Percentiles rank a stretch among this genome's conserved stretches.
Evolutionary conservation across 192 early-diverging fungal species (phyloP).

Genomic region (Phycomyces blakesleeanus): DNA sequence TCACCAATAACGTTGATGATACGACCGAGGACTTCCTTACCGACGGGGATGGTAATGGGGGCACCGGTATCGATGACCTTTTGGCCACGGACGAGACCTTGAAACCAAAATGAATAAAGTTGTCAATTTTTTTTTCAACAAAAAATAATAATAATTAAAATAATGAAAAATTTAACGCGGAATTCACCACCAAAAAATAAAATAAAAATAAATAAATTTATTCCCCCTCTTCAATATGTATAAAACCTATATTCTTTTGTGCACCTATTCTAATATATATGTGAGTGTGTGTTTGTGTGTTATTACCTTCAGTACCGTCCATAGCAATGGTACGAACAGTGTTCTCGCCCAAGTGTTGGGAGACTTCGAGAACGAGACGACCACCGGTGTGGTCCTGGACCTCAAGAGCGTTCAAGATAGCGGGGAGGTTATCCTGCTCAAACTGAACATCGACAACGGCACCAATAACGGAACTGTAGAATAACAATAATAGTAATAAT

Average conservation of each 20-base stretch:
- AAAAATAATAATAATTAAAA: too few species aligned
- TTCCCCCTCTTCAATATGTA: too few species aligned
- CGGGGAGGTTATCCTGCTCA: slow-evolving; percentile 82
- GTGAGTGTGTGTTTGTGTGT: too few species aligned
- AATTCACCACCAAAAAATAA: too few species aligned
- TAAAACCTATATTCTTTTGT: too few species aligned
- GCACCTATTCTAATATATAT: too few species aligned
- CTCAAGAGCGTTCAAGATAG: slow-evolving; percentile 97
- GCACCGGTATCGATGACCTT: slow-evolving; percentile 88
- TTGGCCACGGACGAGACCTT: slow-evolving; percentile 91
- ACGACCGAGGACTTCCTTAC: slow-evolving; percentile 93
- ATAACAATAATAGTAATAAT: too few species aligned
- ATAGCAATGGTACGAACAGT: slow-evolving; percentile 99
- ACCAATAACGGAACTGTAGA: slow-evolving; percentile 85
- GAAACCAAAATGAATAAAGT: too few species aligned
- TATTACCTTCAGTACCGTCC: slow-evolving; percentile 89
- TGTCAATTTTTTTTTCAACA: too few species aligned
- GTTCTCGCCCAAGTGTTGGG: slow-evolving; percentile 98
- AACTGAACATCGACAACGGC: slow-evolving; percentile 99
- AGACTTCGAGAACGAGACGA: slow-evolving; percentile 93
- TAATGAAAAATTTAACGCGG: too few species aligned
- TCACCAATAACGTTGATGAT: slow-evolving; percentile 99
- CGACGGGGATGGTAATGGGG: slow-evolving; percentile 91
- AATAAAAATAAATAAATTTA: too few species aligned
- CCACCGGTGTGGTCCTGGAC: slow-evolving; percentile 73